These are phyloP conservation scores for Gliomastix tumulicola DNA, from an alignment of 2,329 filamentous ascomycete species.

Conservation along the genomic window DNA sequence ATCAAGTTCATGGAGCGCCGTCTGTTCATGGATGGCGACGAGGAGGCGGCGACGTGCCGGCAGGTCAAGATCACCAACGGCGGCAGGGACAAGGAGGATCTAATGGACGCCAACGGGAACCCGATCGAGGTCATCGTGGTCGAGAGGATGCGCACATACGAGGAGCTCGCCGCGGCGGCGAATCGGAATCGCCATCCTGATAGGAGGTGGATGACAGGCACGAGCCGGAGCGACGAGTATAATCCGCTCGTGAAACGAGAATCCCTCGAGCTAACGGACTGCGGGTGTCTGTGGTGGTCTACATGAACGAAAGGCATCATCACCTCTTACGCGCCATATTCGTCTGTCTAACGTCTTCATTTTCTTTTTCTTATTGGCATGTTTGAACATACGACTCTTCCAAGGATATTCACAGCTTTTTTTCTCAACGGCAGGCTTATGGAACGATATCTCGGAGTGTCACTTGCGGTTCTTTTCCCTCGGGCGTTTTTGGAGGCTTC, in stretches of 20 bases:
- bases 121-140: slow-evolving; percentile 34
- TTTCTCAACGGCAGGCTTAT: neutral
- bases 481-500: too few relatives aligned
- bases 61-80: slow-evolving; percentile 37
- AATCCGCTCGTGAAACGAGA: slow-evolving; percentile 1
- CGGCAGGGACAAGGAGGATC: slow-evolving; percentile 24
- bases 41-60: slow-evolving; percentile 32
- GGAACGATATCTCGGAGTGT: too few relatives aligned
- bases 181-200: slow-evolving; percentile 3
- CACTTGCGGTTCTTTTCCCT: too few relatives aligned
- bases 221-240: neutral
- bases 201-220: neutral
- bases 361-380: too few relatives aligned
- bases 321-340: too few relatives aligned
- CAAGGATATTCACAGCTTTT: neutral
- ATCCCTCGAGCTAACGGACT: slow-evolving; percentile 35
- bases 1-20: slow-evolving; percentile 51
- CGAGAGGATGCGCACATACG: slow-evolving; percentile 20
- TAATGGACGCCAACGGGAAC: slow-evolving; percentile 27
- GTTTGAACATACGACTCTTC: too few relatives aligned
- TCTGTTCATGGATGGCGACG: slow-evolving; percentile 18
- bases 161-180: slow-evolving; percentile 1
- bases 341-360: too few relatives aligned
- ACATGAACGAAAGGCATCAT: slow-evolving; percentile 17
- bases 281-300: slow-evolving; percentile 47